Percentiles rank a stretch among this genome's conserved stretches.
These are phyloP conservation scores for Pholiota molesta DNA, from an alignment of 768 basidiomycete genomes.

Conservation along the genomic window DNA sequence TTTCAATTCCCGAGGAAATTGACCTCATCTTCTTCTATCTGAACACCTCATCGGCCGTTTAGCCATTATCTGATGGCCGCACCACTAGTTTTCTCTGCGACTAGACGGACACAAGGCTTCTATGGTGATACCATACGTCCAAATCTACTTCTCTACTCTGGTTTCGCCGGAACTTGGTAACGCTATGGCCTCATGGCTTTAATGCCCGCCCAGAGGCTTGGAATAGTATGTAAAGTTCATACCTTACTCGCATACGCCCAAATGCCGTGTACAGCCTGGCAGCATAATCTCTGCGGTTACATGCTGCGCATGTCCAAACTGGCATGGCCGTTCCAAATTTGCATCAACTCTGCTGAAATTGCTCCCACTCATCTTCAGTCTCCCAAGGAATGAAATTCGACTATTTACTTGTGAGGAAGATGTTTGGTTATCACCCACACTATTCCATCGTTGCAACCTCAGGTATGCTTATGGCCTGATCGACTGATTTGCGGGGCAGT, in stretches of 20 bases:
- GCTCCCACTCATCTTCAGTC: not conserved
- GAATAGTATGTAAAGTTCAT: not conserved
- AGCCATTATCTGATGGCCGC: too few relatives aligned
- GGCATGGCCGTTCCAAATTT: not conserved
- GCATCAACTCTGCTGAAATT: not conserved
- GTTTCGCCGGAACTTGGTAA: not conserved
- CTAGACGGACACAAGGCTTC: not conserved
- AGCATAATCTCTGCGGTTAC: not conserved
- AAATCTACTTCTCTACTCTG: constrained; percentile 6
- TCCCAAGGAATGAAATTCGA: not conserved
- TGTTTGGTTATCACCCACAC: not conserved
- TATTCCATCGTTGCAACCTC: not conserved
- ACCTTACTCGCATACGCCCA: not conserved
- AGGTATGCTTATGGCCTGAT: not conserved
- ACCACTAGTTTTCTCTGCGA: not conserved
- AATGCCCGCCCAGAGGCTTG: not conserved
- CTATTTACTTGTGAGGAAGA: not conserved
- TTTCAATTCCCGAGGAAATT: too few relatives aligned
- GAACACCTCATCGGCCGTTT: too few relatives aligned
- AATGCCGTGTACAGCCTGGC: not conserved
- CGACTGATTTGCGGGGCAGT: not conserved
- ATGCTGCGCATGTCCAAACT: not conserved
- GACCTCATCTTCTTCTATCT: too few relatives aligned
- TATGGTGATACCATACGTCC: not conserved
- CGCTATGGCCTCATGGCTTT: constrained; percentile 2